A percentile compares a stretch with the other conserved stretches of the same genome.
These are phyloP conservation scores for Carex myosuroides DNA, from an alignment of 176 grass and related monocot genomes.

Conservation along the genomic window DNA sequence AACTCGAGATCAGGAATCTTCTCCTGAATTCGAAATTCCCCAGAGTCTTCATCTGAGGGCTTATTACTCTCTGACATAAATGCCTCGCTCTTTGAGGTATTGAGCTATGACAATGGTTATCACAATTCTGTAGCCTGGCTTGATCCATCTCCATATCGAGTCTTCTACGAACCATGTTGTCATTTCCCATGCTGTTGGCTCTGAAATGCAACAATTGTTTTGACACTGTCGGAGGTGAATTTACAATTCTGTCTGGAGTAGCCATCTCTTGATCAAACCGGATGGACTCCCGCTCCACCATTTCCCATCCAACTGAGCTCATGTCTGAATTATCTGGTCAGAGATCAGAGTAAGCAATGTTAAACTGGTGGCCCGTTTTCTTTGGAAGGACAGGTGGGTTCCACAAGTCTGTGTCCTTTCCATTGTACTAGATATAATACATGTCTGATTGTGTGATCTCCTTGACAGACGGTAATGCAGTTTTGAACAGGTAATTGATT, in stretches of 20 bases:
- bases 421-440: not conserved
- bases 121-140: not conserved
- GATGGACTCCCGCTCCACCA: not conserved
- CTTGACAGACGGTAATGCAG: not conserved
- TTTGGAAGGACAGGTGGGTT: not conserved
- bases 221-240: not conserved
- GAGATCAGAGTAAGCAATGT: not conserved
- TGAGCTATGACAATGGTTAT: not conserved
- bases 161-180: not conserved
- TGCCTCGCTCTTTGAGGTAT: not conserved
- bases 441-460: not conserved
- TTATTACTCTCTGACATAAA: not conserved
- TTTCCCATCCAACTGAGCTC: not conserved
- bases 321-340: slow-evolving; percentile 18
- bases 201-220: not conserved
- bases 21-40: slow-evolving; percentile 52
- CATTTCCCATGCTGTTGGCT: not conserved
- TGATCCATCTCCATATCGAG: slow-evolving; percentile 12
- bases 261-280: not conserved
- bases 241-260: not conserved
- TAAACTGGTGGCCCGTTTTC: not conserved
- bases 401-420: not conserved
- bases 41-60: slow-evolving; percentile 37
- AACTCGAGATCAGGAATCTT: slow-evolving; percentile 44
- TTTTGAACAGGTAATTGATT: not conserved